A percentile compares a stretch with the other conserved stretches of the same genome.
phyloP scores from a whole-genome alignment of 305 asterid species.

The Solanum hybrid region DNA sequence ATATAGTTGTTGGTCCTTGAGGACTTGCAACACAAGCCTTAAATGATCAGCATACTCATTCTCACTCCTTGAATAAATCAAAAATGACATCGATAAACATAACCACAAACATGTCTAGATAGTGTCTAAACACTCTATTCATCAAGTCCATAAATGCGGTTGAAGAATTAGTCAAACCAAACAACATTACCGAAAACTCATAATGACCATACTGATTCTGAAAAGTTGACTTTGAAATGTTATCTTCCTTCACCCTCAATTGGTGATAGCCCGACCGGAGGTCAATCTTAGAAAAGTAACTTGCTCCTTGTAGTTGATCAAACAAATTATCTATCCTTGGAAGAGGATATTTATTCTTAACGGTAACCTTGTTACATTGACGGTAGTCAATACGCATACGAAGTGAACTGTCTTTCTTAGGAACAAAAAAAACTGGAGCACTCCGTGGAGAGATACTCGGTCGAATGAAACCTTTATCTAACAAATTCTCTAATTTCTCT shows the following conservation, averaged over 20 bases:
- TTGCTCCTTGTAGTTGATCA: not conserved
- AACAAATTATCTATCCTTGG: too few species aligned
- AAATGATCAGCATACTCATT: not conserved
- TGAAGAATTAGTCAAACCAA: not conserved
- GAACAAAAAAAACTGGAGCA: not conserved
- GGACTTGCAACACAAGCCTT: not conserved
- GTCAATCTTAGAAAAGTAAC: not conserved
- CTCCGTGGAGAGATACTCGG: not conserved
- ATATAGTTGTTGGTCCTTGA: not conserved
- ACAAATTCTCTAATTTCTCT: not conserved
- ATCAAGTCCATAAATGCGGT: not conserved
- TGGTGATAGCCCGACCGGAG: not conserved
- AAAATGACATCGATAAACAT: too few species aligned
- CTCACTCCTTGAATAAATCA: not conserved
- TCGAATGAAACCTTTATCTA: not conserved
- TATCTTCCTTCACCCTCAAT: not conserved
- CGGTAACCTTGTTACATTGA: not conserved
- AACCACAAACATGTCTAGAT: not conserved
- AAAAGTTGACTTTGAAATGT: not conserved
- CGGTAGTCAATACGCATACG: not conserved
- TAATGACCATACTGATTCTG: not conserved
- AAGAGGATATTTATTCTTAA: not conserved
- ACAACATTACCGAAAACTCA: too few species aligned
- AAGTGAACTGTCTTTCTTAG: not conserved
- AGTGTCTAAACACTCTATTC: not conserved